phyloP scores from a whole-genome alignment of 352 stramenopile genomes.

The Globisporangium canariense region DNA sequence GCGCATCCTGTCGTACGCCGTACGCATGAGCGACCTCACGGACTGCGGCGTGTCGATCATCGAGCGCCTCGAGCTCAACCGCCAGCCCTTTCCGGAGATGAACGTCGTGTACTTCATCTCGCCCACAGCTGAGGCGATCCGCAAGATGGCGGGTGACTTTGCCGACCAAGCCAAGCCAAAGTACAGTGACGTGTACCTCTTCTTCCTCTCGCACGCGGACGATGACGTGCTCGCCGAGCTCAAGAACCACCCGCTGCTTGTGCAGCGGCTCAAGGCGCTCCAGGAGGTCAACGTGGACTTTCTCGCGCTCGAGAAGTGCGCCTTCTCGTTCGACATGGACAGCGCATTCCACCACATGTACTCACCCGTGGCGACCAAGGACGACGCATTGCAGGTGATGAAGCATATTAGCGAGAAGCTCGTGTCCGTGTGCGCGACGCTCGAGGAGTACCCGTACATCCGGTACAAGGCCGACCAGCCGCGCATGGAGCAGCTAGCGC shows the following conservation, averaged over 20 bases:
- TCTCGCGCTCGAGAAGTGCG: conserved; percentile 90
- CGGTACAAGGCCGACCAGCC: conserved; percentile 83
- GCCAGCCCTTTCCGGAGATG: conserved; percentile 96
- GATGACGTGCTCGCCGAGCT: conserved; percentile 83
- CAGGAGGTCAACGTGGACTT: conserved; percentile 97
- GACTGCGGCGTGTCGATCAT: conserved; percentile 96
- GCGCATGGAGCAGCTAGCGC: conserved; percentile 87
- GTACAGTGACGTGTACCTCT: conserved; percentile 93
- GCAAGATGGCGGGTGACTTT: conserved; percentile 87
- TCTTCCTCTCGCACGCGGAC: conserved; percentile 88
- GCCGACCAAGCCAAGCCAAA: conserved; percentile 73
- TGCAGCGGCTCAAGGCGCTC: conserved; percentile 82
- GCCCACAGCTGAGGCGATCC: conserved; percentile 83
- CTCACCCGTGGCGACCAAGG: conserved; percentile 47
- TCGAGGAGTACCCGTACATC: conserved; percentile 98
- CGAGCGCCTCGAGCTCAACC: conserved; percentile 93
- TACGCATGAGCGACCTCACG: conserved; percentile 99
- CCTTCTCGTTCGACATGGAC: conserved; percentile 94
- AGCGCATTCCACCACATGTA: conserved; percentile 77
- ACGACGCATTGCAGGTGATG: conserved; percentile 39
- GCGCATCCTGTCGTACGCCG: conserved; percentile 90
- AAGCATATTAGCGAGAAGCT: conserved; percentile 87
- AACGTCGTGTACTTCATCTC: conserved; percentile 95
- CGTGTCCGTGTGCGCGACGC: conserved; percentile 94
- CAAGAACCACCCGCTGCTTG: conserved; percentile 76